Evolutionary conservation across 768 basidiomycete species (phyloP).

Genomic region (Amanita fuliginea): DNA sequence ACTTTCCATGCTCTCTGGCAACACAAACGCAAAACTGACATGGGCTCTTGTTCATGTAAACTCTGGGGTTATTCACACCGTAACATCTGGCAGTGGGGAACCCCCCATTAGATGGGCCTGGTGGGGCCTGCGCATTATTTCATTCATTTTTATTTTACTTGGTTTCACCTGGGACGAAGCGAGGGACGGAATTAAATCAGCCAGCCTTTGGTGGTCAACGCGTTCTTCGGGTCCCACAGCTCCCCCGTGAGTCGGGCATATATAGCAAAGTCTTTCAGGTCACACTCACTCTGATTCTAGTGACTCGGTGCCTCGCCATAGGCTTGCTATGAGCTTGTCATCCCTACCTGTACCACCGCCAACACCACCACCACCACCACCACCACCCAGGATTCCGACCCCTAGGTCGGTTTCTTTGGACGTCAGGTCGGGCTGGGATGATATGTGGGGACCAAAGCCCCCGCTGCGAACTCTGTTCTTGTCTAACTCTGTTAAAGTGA

Average conservation of each 20-base stretch:
- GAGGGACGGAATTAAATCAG: conserved; percentile 25
- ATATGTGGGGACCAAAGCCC: conserved; percentile 22
- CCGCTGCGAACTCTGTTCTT: not conserved
- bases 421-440: conserved; percentile 42
- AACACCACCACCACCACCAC: not conserved
- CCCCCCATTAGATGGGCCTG: conserved; percentile 20
- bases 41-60: conserved; percentile 37
- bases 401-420: conserved; percentile 13
- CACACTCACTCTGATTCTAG: not conserved
- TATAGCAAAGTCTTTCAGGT: not conserved
- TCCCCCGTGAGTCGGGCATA: not conserved
- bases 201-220: conserved; percentile 3
- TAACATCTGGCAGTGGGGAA: conserved; percentile 15
- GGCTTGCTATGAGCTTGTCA: not conserved
- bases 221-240: not conserved
- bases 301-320: not conserved
- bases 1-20: conserved; percentile 26
- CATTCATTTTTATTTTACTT: conserved; percentile 27
- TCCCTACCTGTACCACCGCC: not conserved
- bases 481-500: not conserved
- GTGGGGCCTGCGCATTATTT: conserved; percentile 30
- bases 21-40: conserved; percentile 22
- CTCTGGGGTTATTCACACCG: conserved; percentile 24
- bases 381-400: not conserved
- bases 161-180: conserved; percentile 24